Evolutionary conservation across 202 grass and related monocot genomes (phyloP).

Genomic region (Panicum hallii): DNA sequence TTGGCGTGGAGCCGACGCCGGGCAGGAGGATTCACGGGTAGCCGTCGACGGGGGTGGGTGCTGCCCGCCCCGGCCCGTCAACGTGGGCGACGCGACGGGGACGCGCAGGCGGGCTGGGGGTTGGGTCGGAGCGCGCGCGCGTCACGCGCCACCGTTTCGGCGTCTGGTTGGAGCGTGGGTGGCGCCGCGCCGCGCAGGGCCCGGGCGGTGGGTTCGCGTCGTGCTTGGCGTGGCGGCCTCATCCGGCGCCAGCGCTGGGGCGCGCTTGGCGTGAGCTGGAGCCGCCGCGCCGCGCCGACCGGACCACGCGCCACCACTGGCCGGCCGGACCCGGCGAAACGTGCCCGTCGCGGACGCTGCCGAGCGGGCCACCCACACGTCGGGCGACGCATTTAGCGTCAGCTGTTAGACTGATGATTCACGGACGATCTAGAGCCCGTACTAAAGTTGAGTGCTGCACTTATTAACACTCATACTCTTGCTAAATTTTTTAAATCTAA

Average conservation of each 20-base stretch:
- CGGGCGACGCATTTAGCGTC: not conserved
- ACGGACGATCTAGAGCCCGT: not conserved
- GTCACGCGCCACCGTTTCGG: not conserved
- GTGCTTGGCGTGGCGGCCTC: conserved; percentile 10
- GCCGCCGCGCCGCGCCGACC: not conserved
- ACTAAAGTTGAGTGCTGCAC: no score
- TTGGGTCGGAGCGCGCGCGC: not conserved
- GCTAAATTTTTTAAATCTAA: no score
- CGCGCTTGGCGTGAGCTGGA: not conserved
- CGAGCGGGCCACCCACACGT: not conserved
- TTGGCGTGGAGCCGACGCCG: conserved; percentile 39
- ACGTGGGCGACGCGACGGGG: not conserved
- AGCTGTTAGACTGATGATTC: not conserved
- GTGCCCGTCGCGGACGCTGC: not conserved
- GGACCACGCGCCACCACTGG: not conserved
- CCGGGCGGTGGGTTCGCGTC: not conserved
- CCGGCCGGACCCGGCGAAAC: not conserved
- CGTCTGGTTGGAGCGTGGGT: not conserved
- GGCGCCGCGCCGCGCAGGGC: not conserved
- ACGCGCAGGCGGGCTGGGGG: not conserved
- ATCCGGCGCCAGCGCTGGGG: not conserved
- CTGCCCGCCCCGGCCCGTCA: no score
- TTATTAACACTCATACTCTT: no score
- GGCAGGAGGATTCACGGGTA: not conserved
- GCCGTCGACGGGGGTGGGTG: no score